Base-by-base conservation (phyloP, 2,329 filamentous ascomycete species). In the Sclerotinia subarctica region DNA sequence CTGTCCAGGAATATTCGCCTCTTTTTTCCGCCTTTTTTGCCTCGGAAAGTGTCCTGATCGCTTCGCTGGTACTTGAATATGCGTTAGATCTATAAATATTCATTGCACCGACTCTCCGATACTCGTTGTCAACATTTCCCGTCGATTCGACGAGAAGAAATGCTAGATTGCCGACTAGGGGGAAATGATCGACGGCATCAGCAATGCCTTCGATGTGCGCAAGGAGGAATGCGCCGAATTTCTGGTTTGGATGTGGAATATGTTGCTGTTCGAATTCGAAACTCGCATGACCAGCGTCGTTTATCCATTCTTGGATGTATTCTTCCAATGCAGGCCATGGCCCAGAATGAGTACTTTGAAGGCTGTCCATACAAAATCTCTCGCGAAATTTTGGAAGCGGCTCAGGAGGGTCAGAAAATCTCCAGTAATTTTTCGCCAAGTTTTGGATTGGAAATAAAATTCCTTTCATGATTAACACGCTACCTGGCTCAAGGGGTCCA, bases 251-350 rank as follows among this genome's bases (percentile, higher is more conserved):
- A 26, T 70, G 69, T 26, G 69, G n/a, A 17, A 69, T 52, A 67
- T 70, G 69, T 44, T 70, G 69, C 52, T 70, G 69, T 38, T 70
- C 69, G 29, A 70, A 70, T 54, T 70, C 69, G 42, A 70, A 69
- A 38, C 54, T 68, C 15, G n/a, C 52, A 26, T 51, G 35, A 38
- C n/a, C 24, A 21, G 32, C 54, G 21, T 29, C 64, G 17, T 68
- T 68, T 26, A 54, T 35, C 44, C 52, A 60, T 29, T 63, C 63
- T 32, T 62, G 66, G 44, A 68, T 54, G 53, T 69, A 67, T 17
- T 65, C 64, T 64, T 67, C 47, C 3, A 67, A 26, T 52, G 56
- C 44, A 26, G 65, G 65, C 65, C 65, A 67, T 46, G 56, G 5
- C 21, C 56, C 35, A 44, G 47, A 32, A 47, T 46, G 46, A 21